phyloP scores from a whole-genome alignment of 306 rosid species.

The Cucurbita moschata region DNA sequence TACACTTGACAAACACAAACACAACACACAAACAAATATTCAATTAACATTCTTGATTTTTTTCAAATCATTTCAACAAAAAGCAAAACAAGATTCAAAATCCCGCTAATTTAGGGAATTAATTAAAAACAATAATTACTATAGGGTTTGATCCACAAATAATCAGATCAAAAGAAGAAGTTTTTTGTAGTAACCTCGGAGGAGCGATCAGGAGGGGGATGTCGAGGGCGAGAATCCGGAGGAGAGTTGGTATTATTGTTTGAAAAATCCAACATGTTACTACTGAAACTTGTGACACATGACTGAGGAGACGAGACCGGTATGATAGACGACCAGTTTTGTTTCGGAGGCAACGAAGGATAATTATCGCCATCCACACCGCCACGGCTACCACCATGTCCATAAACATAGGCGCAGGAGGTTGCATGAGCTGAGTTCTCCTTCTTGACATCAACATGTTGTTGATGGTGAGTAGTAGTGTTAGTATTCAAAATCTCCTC shows the following conservation, averaged over 20 bases:
- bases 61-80: neutral
- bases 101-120: neutral
- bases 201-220: slow-evolving; percentile 49
- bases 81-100: neutral
- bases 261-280: slow-evolving; percentile 77
- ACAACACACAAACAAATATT: neutral
- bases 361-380: neutral
- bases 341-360: slow-evolving; percentile 10
- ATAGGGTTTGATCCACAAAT: neutral
- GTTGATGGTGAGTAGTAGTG: slow-evolving; percentile 2
- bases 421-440: slow-evolving; percentile 16
- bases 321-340: slow-evolving; percentile 38
- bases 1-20: slow-evolving; percentile 31
- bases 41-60: neutral
- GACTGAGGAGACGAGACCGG: slow-evolving; percentile 46
- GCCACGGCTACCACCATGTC: slow-evolving; percentile 9
- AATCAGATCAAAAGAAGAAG: neutral
- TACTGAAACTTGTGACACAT: slow-evolving; percentile 61
- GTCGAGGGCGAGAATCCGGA: slow-evolving; percentile 13
- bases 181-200: slow-evolving; percentile 44
- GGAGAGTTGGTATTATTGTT: slow-evolving; percentile 33
- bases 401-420: slow-evolving; percentile 42
- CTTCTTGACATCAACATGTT: slow-evolving; percentile 53
- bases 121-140: neutral
- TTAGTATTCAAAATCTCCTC: slow-evolving; percentile 25